Evolutionary conservation across 805 yeast genomes (phyloP), one percentile per base, ranked within the genome.

Genomic region (Myxozyma geophila): DNA sequence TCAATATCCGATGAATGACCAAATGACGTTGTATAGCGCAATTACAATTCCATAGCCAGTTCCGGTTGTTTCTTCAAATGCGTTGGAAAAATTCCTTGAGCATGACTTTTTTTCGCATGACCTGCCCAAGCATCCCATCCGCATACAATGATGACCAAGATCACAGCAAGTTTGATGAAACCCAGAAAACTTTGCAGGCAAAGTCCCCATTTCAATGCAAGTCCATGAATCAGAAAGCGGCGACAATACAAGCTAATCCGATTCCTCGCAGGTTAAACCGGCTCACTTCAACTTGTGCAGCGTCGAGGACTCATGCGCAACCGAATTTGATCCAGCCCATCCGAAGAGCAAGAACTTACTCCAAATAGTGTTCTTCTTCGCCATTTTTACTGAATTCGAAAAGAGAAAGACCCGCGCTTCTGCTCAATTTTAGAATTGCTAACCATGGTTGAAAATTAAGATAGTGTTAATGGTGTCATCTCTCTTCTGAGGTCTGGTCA

Each of bases 301-400:
- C 50, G 35, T 46, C 19, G 36, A 46, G 50, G 35, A 46, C 19
- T 35, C 50, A 46, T 10, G 19, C 35, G 19, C 50, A 33, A 46
- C 50, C 13, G 50, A 46, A 23, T 46, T 46, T 10, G 50, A 46
- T 2, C 50, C 50, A 23, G 50, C 50, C 50, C 50, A 46, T 28
- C 50, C 50, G 13, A 46, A 9, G 7, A 46, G 35, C 10, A 46
- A 35, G 15, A 2, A 46, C 50, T 3, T 46, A 46, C 10, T 46
- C 50, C n/a, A 46, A 15, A 9, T 46, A 46, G 36, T 46, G 7
- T 7, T 46, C 19, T 9, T 46, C 50, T 21, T 35, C 50, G 21
- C 50, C 50, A 12, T 46, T 46, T 46, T 35, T 46, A 17, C 7
- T 8, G 10, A 28, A 39, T 15, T 28, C 5, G 5, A 28, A 28